Evolutionary conservation across 495 filamentous ascomycete species (phyloP).

Genomic region (Pseudomonodictys pantanalensis): DNA sequence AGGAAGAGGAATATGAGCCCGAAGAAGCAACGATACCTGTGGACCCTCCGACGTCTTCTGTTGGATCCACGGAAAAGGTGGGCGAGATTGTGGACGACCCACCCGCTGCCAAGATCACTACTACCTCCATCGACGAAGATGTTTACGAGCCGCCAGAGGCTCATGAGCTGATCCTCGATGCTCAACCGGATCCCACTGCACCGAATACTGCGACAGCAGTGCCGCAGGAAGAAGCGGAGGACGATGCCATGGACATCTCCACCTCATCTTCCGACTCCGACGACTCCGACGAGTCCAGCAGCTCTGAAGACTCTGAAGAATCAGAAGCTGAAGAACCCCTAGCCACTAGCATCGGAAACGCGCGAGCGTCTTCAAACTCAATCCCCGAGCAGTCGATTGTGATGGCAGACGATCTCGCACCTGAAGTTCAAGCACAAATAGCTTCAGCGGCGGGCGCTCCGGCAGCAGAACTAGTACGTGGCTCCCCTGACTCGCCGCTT

Average conservation of each 20-base stretch:
- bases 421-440: conserved; percentile 6
- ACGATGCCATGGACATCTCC: conserved; percentile 24
- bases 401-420: conserved; percentile 28
- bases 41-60: not conserved
- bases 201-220: not conserved
- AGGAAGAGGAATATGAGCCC: conserved; percentile 24
- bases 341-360: not conserved
- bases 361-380: not conserved
- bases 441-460: not conserved
- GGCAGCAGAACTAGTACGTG: conserved; percentile 15
- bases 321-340: conserved; percentile 3
- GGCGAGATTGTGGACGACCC: not conserved
- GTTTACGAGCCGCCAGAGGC: conserved; percentile 20
- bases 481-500: not conserved
- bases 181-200: not conserved
- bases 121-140: conserved; percentile 7
- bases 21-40: not conserved
- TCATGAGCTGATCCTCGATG: not conserved
- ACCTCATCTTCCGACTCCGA: conserved; percentile 13
- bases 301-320: not conserved
- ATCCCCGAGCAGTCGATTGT: not conserved
- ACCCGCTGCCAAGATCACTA: not conserved
- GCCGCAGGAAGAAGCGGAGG: not conserved
- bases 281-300: not conserved
- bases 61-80: not conserved